Evolutionary conservation across 2,329 filamentous ascomycete species (phyloP).

Genomic region (Cercospora sp.): DNA sequence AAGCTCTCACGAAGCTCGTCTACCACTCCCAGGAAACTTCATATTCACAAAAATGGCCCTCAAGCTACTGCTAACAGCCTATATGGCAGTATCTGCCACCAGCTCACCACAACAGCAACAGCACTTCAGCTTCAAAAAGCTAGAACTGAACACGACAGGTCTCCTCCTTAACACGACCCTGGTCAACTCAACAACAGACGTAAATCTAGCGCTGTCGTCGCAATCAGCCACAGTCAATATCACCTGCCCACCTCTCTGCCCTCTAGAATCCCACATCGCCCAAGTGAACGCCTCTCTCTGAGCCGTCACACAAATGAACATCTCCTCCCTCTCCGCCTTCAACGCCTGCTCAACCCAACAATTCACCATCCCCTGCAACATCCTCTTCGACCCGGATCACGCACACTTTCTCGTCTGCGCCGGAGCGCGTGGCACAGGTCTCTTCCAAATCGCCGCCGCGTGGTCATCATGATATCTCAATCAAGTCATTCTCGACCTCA

Average conservation of each 20-base stretch:
- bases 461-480: background rate
- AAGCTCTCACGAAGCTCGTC: background rate
- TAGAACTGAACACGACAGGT: background rate
- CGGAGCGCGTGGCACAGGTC: background rate
- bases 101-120: background rate
- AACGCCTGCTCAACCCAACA: background rate
- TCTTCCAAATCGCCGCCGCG: background rate
- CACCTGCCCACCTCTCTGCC: background rate
- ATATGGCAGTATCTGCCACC: background rate
- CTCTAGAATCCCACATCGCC: background rate
- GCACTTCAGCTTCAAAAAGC: background rate
- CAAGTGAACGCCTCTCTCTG: background rate
- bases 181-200: background rate
- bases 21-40: background rate
- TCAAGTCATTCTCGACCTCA: background rate
- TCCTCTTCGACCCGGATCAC: background rate
- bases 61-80: background rate
- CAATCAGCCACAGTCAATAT: background rate
- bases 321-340: background rate
- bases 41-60: background rate
- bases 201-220: background rate
- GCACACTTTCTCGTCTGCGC: background rate
- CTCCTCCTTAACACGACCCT: background rate
- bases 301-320: background rate
- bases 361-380: background rate